These are phyloP conservation scores for Gnetum montanum DNA, from an alignment of 75 land plant genomes.

Conservation along the genomic window DNA sequence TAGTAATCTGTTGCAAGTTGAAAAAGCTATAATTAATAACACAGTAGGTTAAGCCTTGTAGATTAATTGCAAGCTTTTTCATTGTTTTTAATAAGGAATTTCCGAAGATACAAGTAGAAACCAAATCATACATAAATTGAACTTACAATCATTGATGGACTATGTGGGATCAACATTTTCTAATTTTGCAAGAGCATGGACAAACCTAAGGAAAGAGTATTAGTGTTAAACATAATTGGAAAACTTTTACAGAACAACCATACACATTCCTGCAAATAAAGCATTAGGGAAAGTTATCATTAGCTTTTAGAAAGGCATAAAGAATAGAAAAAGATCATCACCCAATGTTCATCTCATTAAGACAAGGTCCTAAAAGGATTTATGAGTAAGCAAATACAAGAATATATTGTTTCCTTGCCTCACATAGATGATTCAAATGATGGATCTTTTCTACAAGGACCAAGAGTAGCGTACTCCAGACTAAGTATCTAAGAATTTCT, in stretches of 20 bases:
- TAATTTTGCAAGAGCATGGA: constrained; percentile 3
- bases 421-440: constrained; percentile 4
- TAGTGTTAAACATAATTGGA: too few relatives aligned
- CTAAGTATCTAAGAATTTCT: background rate
- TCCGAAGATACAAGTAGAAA: background rate
- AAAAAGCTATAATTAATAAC: constrained; percentile 1
- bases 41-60: background rate
- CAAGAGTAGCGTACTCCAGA: constrained; percentile 1
- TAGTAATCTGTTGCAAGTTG: too few relatives aligned
- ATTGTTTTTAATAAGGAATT: background rate
- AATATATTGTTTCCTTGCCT: background rate
- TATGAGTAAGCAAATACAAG: background rate
- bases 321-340: background rate
- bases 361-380: background rate
- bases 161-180: background rate
- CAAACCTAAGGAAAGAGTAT: background rate
- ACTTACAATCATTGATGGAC: constrained; percentile 3
- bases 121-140: background rate
- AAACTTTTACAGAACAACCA: background rate
- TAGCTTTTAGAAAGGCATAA: background rate
- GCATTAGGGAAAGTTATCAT: background rate
- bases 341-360: background rate
- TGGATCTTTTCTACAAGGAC: constrained; percentile 1
- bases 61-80: constrained; percentile 3
- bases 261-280: background rate